phyloP scores from a whole-genome alignment of 805 yeast genomes.

The Myxozyma neglecta region DNA sequence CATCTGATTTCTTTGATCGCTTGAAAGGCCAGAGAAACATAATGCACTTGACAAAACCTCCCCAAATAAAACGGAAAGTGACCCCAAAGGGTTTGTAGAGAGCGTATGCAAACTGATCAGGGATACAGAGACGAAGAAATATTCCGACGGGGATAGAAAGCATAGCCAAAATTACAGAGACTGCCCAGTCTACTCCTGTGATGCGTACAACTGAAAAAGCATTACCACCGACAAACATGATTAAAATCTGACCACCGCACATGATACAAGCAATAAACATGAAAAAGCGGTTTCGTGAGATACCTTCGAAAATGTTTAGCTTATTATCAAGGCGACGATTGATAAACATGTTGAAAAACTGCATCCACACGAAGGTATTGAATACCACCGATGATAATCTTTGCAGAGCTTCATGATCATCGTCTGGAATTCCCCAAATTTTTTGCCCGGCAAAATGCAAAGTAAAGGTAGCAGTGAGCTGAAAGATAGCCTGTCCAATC shows the following conservation, averaged over 20 bases:
- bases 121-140: constrained; percentile 67
- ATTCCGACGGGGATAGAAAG: constrained; percentile 78
- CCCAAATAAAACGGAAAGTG: constrained; percentile 17
- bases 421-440: constrained; percentile 48
- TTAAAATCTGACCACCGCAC: constrained; percentile 79
- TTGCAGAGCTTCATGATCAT: constrained; percentile 48
- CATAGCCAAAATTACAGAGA: constrained; percentile 79
- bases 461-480: constrained; percentile 73
- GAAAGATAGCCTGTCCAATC: constrained; percentile 77
- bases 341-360: constrained; percentile 88
- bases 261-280: constrained; percentile 68
- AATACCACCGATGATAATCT: constrained; percentile 83
- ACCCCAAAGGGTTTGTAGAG: constrained; percentile 27
- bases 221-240: constrained; percentile 96
- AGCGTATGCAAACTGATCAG: constrained; percentile 55
- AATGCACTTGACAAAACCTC: constrained; percentile 9
- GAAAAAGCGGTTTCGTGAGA: constrained; percentile 82
- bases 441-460: constrained; percentile 75
- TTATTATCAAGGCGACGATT: constrained; percentile 85
- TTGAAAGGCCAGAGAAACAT: constrained; percentile 30
- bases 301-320: constrained; percentile 78
- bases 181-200: constrained; percentile 86
- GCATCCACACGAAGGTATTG: constrained; percentile 97
- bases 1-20: constrained; percentile 23
- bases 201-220: constrained; percentile 83